Conservation (phyloP, 2,329 filamentous ascomycete species). For the Cytospora piceicola region DNA sequence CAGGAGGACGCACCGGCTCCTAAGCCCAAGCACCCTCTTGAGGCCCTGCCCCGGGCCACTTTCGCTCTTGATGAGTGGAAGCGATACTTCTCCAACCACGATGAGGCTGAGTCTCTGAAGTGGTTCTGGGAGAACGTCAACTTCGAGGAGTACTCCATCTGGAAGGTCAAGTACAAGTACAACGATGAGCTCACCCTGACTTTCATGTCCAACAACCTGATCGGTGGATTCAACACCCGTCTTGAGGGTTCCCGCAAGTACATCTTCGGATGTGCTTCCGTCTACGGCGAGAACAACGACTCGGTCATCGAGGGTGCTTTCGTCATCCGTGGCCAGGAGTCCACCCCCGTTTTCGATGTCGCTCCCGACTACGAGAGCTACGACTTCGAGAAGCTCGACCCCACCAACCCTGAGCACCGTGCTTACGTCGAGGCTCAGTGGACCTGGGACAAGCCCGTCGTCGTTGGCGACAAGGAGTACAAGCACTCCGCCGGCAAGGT, state of each 20-base stretch:
- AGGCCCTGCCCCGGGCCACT: conserved; percentile 77
- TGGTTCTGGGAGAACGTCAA: conserved; percentile 99
- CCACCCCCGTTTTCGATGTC: conserved; percentile 86
- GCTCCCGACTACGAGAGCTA: conserved; percentile 98
- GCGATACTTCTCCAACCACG: conserved; percentile 97
- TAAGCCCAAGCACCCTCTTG: conserved; percentile 97
- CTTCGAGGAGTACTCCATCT: conserved; percentile 94
- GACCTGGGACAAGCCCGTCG: conserved; percentile 87
- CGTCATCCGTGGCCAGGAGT: conserved; percentile 90
- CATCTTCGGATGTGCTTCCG: conserved; percentile 87
- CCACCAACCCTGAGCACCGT: conserved; percentile 79
- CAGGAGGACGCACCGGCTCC: conserved; percentile 63
- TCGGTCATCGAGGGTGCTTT: conserved; percentile 93
- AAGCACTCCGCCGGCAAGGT: conserved; percentile 92
- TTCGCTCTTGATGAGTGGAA: conserved; percentile 96
- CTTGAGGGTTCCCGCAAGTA: conserved; percentile 98
- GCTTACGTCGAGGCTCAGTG: conserved; percentile 86
- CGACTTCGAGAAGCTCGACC: conserved; percentile 94
- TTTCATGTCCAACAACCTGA: conserved; percentile 99
- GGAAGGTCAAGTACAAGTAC: conserved; percentile 97
- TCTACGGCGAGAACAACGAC: conserved; percentile 88
- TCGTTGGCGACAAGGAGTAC: conserved; percentile 84
- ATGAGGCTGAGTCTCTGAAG: conserved; percentile 82
- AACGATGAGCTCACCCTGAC: conserved; percentile 95
- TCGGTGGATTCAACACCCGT: conserved; percentile 96